Evolutionary conservation across 192 early-diverging fungal genomes (phyloP), one percentile per base, ranked within the genome.

Genomic region (Coemansia pectinata): DNA sequence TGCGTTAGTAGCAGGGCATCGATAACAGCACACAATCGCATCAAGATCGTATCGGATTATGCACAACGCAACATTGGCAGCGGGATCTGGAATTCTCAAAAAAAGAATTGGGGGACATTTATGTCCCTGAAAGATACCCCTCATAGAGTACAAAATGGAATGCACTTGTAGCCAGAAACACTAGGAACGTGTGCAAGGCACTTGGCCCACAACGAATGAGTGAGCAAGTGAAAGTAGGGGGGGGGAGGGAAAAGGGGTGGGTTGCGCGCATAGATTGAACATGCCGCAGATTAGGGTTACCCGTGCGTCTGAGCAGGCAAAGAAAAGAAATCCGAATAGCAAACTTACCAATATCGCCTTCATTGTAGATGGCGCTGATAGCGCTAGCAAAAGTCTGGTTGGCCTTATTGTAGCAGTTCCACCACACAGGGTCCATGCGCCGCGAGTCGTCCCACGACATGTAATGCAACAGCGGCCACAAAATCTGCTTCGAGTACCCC

Each of bases 381-480:
- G 85, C 86, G 17, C 92, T 79, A 34, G 93, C 89, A 83, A 95
- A 94, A 62, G 74, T 76, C 76, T 88, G 74, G 86, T 96, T 95
- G 36, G 94, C 93, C 71, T 85, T 85, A 48, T 87, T 74, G 83
- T 97, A 99, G 69, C 93, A 87, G 15, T 82, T 79, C 93, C 91
- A 99, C 74, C 90, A 89, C 12, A 62, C 70, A 38, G 85, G 66
- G 29, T 89, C 83, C 47, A 90, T 87, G 65, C 91, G 87, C 1
- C 88, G 85, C 29, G 90, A 82, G 42, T 86, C 85, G 66, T 91
- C 89, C 94, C 94, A 96, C 42, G 95, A 86, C 47, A 96, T 88
- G 72, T 98, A 99, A 80, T 98, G 95, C 57, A 99, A 90, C 71
- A 99, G 78, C 41, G 96, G 95, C 96, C 95, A 99, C 36, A 99